Base-by-base conservation (phyloP, 257 asterid species). In the Ligustrum vulgare region DNA sequence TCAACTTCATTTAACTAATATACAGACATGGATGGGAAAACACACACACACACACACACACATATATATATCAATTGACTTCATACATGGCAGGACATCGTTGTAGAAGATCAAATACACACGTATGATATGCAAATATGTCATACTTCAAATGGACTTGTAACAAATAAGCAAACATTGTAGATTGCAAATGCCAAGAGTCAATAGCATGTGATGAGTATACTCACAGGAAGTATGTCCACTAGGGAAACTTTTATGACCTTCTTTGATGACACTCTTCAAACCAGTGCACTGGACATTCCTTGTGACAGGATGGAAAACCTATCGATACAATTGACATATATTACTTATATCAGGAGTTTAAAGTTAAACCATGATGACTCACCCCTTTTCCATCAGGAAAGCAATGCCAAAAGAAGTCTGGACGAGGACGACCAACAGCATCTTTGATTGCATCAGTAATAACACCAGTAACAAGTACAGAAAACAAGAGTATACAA, bases 391-490 rank as follows among this genome's bases (percentile, higher is more conserved):
- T 85, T 67, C 98, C 98, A 81, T 94, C 90, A 80, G 98, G 98
- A 78, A 94, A 94, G 87, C 98, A 92, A 49, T 97, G 96, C 98
- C 98, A 94, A 41, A 90, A 94, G 88, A 94, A 94, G 78, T 94
- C 98, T 4, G 98, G 98, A 41, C 98, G 97, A 83, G 97, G 98
- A 58, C 98, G 90, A 71, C 98, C 98, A 83, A 94, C 98, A 56
- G 96, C 98, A 86, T 92, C 97, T 88, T 94, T 94, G 67, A 94
- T 91, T 71, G 97, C 93, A 85, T 94, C 98, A 70, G 96, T 92
- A 51, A 94, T 78, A 82, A 92, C 98, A 51, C 82, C 94, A 70
- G 95, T 81, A 72, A 94, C 84, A 58, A 94, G 91, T 12, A 92
- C 97, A 79, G 98, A 86, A 82, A 82, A 94, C 63, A 94, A 81